Evolutionary conservation across 805 yeast genomes (phyloP).

Genomic region (Lachancea quebecensis): DNA sequence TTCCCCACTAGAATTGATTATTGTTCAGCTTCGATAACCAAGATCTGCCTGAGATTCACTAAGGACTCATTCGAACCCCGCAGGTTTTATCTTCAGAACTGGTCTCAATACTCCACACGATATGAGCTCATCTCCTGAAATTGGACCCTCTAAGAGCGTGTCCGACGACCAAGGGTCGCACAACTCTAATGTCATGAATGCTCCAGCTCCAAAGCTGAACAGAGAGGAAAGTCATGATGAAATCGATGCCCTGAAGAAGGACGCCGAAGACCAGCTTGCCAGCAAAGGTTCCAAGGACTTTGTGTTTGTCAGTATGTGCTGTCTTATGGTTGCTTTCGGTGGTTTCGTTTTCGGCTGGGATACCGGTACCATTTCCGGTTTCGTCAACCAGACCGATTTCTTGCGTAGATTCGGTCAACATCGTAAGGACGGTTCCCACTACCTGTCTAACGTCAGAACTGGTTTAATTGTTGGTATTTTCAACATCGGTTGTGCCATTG

Average conservation of each 20-base stretch:
- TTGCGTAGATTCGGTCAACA: slow-evolving; percentile 47
- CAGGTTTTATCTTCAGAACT: neutral
- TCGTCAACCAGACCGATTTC: slow-evolving; percentile 53
- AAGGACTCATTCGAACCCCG: neutral
- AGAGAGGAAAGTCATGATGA: slow-evolving; percentile 14
- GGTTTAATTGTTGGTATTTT: slow-evolving; percentile 54
- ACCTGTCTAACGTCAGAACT: slow-evolving; percentile 45
- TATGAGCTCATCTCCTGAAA: slow-evolving; percentile 8
- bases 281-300: slow-evolving; percentile 17
- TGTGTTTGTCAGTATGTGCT: slow-evolving; percentile 17
- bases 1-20: slow-evolving; percentile 3
- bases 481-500: slow-evolving; percentile 69
- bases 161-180: slow-evolving; percentile 11
- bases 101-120: neutral
- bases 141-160: slow-evolving; percentile 9
- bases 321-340: slow-evolving; percentile 27
- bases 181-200: slow-evolving; percentile 15
- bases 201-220: slow-evolving; percentile 15
- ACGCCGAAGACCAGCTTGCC: slow-evolving; percentile 15
- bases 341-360: slow-evolving; percentile 69
- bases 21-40: neutral
- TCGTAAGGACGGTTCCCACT: slow-evolving; percentile 36
- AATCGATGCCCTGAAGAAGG: slow-evolving; percentile 14
- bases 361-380: slow-evolving; percentile 73
- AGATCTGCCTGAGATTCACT: neutral